These are phyloP conservation scores for Neurospora sp. DNA, from an alignment of 495 filamentous ascomycete genomes.

Conservation along the genomic window DNA sequence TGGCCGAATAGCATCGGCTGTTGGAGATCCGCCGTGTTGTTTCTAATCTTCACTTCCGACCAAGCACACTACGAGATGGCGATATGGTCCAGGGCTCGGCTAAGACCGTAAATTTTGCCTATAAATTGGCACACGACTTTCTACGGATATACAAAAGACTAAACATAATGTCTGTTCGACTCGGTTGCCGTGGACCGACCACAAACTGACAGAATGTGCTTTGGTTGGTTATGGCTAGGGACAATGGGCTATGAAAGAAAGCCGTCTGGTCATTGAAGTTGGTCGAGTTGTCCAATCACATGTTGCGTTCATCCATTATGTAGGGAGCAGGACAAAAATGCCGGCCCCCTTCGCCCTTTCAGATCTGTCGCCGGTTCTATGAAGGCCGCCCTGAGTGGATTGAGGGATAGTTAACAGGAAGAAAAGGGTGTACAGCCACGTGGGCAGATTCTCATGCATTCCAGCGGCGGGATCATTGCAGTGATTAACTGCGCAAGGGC, in stretches of 20 bases:
- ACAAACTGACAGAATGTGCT: not conserved
- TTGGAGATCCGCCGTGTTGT: not conserved
- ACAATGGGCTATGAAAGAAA: not conserved
- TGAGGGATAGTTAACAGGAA: not conserved
- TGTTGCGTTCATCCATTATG: not conserved
- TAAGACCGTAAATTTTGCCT: not conserved
- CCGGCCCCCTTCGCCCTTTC: not conserved
- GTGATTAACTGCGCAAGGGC: not conserved
- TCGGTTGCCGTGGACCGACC: not conserved
- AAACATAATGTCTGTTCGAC: not conserved
- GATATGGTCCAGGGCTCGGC: not conserved
- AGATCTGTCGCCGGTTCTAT: not conserved
- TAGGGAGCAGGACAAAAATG: not conserved
- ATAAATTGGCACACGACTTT: not conserved
- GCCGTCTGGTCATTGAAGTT: not conserved
- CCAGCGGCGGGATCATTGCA: not conserved
- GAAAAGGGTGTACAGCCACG: not conserved
- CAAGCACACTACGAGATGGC: not conserved
- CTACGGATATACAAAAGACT: not conserved
- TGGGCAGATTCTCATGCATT: not conserved
- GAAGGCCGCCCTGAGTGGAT: not conserved
- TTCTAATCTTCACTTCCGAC: not conserved
- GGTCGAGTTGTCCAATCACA: not conserved
- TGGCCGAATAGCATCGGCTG: not conserved
- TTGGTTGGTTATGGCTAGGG: not conserved